A percentile compares a stretch with the other conserved stretches of the same genome.
These are phyloP conservation scores for Puccinia novopanici DNA, from an alignment of 1,284 basidiomycete species.

Conservation along the genomic window DNA sequence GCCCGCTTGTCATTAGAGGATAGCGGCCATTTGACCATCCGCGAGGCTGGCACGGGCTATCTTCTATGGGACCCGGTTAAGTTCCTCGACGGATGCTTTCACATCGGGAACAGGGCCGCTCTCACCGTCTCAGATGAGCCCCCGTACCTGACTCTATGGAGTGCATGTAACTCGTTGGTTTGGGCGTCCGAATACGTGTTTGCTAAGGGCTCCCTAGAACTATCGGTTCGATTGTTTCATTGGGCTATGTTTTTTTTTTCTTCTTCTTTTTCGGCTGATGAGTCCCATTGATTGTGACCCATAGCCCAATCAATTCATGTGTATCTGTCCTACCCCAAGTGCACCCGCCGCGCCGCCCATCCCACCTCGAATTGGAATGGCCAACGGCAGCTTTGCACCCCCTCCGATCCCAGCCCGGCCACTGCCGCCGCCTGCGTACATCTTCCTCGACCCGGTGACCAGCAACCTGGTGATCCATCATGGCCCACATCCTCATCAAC, in stretches of 20 bases:
- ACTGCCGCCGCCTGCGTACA: constrained; percentile 25
- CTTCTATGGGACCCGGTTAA: constrained; percentile 45
- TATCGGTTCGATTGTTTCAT: constrained; percentile 6
- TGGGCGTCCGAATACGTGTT: constrained; percentile 49
- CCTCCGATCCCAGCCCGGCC: constrained; percentile 31
- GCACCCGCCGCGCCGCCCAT: constrained; percentile 30
- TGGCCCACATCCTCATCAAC: constrained; percentile 30
- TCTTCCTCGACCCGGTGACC: constrained; percentile 46
- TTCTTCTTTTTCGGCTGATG: not conserved
- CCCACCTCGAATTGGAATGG: constrained; percentile 20
- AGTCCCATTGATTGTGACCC: not conserved
- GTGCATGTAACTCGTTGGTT: constrained; percentile 23
- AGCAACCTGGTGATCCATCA: constrained; percentile 46
- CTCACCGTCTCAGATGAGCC: constrained; percentile 37
- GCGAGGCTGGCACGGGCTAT: constrained; percentile 29
- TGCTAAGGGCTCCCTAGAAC: constrained; percentile 31
- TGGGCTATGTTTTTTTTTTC: not conserved
- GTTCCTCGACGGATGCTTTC: constrained; percentile 29
- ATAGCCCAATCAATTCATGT: constrained; percentile 48
- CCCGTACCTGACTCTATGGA: constrained; percentile 37
- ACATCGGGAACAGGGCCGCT: constrained; percentile 2
- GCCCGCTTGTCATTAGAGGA: constrained; percentile 22
- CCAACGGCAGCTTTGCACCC: not conserved
- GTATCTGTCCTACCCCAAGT: constrained; percentile 17
- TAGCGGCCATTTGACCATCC: constrained; percentile 40